Evolutionary conservation across 2,329 filamentous ascomycete species (phyloP).

Genomic region (Colletotrichum viniferum): DNA sequence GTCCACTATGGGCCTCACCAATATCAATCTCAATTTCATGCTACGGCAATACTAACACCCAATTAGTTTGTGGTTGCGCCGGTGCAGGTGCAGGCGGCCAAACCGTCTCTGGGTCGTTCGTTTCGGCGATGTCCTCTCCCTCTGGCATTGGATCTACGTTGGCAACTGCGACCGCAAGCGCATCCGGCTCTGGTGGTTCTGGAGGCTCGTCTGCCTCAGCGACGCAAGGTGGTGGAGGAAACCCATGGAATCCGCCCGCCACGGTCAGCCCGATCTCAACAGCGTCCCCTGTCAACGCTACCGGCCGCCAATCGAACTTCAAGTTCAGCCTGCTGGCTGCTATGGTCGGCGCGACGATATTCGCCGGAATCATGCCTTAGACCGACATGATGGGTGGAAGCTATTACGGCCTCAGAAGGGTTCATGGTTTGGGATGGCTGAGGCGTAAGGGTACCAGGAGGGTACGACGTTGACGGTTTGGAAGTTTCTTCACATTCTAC

Average conservation of each 20-base stretch:
- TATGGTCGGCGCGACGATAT: neutral
- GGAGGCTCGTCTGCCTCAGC: neutral
- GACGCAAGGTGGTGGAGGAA: neutral
- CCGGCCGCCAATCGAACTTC: neutral
- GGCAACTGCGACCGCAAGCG: neutral
- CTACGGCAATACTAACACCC: neutral
- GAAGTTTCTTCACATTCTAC: neutral
- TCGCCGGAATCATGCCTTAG: neutral
- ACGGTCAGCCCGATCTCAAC: neutral
- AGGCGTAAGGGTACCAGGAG: neutral
- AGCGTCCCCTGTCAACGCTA: neutral
- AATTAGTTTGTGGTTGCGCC: slow-evolving; percentile 5
- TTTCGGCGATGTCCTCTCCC: slow-evolving; percentile 3
- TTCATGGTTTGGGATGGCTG: fast-evolving
- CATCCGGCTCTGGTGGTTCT: neutral
- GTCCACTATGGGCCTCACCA: too few species aligned
- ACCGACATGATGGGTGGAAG: fast-evolving
- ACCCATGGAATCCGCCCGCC: neutral
- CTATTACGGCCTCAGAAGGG: fast-evolving
- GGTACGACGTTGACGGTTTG: neutral
- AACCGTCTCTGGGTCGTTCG: slow-evolving; percentile 7
- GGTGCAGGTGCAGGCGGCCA: neutral
- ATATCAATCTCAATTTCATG: too few species aligned
- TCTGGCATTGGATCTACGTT: neutral
- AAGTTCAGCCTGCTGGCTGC: neutral